Base-by-base conservation (phyloP, 768 basidiomycete genomes). In the Pleurotus salmoneostramineus region DNA sequence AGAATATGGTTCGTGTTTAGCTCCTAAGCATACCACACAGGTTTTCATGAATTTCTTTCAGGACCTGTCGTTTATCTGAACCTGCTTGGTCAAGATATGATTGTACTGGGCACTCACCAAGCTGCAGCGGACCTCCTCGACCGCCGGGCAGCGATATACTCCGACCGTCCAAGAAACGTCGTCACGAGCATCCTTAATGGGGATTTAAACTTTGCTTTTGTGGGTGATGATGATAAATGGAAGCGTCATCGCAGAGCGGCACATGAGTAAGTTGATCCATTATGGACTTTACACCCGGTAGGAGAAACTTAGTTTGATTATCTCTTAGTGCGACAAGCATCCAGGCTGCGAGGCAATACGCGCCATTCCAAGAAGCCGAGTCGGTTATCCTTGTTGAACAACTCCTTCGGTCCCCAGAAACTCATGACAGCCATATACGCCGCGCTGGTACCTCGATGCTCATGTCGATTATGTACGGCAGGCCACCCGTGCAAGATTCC, bases 81-180 rank as follows among this genome's bases (percentile, higher is more conserved):
- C 37, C 50, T 74, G 8, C 58, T 73, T 3, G 74, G 73, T 10
- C 73, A 75, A 45, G 68, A 69, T 58, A 65, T 75, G 12, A 21
- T 75, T 12, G 10, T 74, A 40, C 43, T 74, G 17, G 71, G 72
- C 57, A 62, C 59, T 0, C 59, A 35, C 42, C 60, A 65, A 17
- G 42, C 61, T 15, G 74, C 74, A 7, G 54, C 71, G 34, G 75
- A 77, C 44, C 61, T 76, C 61, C 66, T 77, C 49, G 76, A 77
- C 33, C 72, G 72, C 58, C 70, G 72, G 5, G 56, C 64, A 5
- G 46, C n/a, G 5, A 69, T 62, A 21, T 68, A 71, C 54, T 65
- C 65, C 2, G 64, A 65, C 49, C 58, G 68, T 5, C 66, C 66
- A 2, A 52, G 58, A 2, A 62, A 56, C 48, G 69, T 72, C 31